phyloP scores from a whole-genome alignment of 2,329 filamentous ascomycete genomes.

The Talaromyces sp. region DNA sequence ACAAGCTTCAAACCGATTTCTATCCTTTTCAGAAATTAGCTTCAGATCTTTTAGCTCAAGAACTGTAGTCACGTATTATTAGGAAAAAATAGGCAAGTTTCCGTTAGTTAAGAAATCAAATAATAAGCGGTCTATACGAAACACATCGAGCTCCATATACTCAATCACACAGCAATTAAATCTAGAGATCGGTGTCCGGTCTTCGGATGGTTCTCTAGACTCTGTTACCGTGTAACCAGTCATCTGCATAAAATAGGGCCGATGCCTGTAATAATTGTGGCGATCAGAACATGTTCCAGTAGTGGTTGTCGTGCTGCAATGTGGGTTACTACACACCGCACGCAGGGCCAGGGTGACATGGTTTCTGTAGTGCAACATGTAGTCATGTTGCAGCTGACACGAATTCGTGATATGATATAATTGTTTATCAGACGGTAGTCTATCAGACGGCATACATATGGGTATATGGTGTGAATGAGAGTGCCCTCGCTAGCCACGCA shows the following conservation, averaged over 20 bases:
- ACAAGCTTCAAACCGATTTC: background rate
- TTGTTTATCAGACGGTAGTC: no score
- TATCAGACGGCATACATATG: no score
- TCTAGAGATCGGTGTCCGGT: constrained; percentile 5
- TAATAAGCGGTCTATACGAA: no score
- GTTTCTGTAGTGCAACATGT: background rate
- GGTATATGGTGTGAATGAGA: background rate
- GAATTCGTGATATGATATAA: background rate
- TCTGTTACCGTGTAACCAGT: constrained; percentile 8
- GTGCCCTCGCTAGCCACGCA: no score
- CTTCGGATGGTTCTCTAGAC: background rate
- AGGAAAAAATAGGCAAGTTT: no score
- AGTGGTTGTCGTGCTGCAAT: background rate
- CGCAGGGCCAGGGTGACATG: background rate
- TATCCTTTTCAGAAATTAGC: background rate
- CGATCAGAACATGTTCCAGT: constrained; percentile 6
- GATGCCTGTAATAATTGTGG: constrained; percentile 1
- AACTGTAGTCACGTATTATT: background rate
- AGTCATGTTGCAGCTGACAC: background rate
- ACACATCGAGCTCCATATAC: background rate
- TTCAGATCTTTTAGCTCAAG: background rate
- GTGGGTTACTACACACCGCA: background rate
- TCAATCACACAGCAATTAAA: background rate
- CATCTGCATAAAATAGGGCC: constrained; percentile 11
- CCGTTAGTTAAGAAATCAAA: no score